Evolutionary conservation across 345 rosid genomes (phyloP).

Genomic region (Populus euphratica): DNA sequence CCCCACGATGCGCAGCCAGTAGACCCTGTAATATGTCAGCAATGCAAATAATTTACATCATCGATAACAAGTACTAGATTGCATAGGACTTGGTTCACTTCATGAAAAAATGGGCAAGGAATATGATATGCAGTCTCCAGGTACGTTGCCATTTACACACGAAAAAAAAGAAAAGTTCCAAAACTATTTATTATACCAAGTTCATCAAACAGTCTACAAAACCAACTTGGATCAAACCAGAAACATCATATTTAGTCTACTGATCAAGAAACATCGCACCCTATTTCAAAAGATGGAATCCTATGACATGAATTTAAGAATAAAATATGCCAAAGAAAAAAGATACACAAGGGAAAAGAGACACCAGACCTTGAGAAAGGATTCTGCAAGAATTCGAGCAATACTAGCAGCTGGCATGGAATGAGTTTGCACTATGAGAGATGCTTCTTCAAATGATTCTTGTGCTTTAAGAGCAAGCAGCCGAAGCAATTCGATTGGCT

Average conservation of each 20-base stretch:
- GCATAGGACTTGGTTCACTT: not conserved
- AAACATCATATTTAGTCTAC: not conserved
- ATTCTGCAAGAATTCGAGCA: slow-evolving; percentile 96
- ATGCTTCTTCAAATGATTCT: slow-evolving; percentile 92
- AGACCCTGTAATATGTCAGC: slow-evolving; percentile 58
- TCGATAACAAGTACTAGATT: not conserved
- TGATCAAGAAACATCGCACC: not conserved
- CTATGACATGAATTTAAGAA: slow-evolving; percentile 5
- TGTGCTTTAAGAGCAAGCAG: slow-evolving; percentile 98
- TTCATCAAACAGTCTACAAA: not conserved
- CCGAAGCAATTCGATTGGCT: slow-evolving; percentile 79
- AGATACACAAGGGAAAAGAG: not conserved
- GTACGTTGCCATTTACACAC: not conserved
- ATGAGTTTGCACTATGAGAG: slow-evolving; percentile 77
- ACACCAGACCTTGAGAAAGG: slow-evolving; percentile 73
- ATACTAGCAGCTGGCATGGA: slow-evolving; percentile 77
- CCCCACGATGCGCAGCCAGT: slow-evolving; percentile 98
- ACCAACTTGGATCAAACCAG: not conserved
- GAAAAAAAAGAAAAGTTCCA: not conserved
- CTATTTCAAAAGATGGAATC: not conserved
- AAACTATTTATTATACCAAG: not conserved
- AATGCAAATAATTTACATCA: not conserved
- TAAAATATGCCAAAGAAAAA: slow-evolving; percentile 6
- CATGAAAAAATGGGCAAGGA: not conserved
- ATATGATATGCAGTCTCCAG: not conserved